Base-by-base conservation (phyloP, 495 filamentous ascomycete genomes). In the Hyaloscypha bicolor region DNA sequence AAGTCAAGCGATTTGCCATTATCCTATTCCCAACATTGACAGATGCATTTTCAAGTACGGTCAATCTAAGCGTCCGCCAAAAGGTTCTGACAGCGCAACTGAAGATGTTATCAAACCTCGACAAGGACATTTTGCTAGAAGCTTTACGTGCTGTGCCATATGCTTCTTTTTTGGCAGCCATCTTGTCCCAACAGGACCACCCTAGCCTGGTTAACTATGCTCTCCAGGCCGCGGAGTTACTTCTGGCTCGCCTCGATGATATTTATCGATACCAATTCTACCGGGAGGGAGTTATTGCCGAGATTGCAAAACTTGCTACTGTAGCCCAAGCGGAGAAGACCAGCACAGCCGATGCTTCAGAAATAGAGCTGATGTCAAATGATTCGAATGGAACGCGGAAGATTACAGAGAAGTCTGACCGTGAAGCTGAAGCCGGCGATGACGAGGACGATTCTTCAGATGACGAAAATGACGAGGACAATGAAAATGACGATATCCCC, bases 181-280 rank as follows among this genome's bases (percentile, higher is more conserved):
- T 99, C 73, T 85, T 99, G 19, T 97, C 95, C 2, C 96, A 98
- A 73, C 91, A 96, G 74, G 96, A 99, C 70, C 93, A 98, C 73
- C 87, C 91, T 0, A 89, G 90, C 9, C 80, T 99, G 9, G 94
- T 98, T 16, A 91, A 92, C 42, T 88, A 84, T 70, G 95, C 93
- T 19, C 80, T 99, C 21, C 90, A 96, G 71, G 94, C 94, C 53
- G 89, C 93, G 1, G 93, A 98, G 75, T 79, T 98, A 2, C 81
- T 99, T 3, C 84, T 97, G 71, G 87, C 89, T 68, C 89, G 96
- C 19, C 78, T 98, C 12, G 91, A 92, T 57, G 79, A 87, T 32
- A 91, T 98, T 39, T 99, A 99, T 75, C 91, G 91, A 48, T 93
- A 97, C 73, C 96, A 98, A 70, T 96, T 99, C 72, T 95, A 99